Base-by-base conservation (phyloP, 2,329 filamentous ascomycete genomes). In the Trichoderma atrobrunneum region DNA sequence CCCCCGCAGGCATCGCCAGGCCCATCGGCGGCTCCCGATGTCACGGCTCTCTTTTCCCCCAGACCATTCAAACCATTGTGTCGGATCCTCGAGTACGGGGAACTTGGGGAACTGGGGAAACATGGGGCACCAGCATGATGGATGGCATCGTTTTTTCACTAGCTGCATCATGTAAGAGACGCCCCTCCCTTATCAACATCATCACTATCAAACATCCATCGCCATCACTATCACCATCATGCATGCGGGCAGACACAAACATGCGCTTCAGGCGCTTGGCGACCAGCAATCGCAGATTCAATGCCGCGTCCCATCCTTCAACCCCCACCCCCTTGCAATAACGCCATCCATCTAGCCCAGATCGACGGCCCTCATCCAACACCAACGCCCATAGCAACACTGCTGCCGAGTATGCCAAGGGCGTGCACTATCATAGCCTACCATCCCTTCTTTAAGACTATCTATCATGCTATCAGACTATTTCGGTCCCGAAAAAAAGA, bases 1-100 rank as follows among this genome's bases (percentile, higher is more conserved):
- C 67, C 67, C 67, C 67, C 67, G 67, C 67, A 70, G 34, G n/a
- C n/a, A 70, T 62, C 67, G 60, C 39, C 67, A 70, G 67, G 43
- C 21, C 67, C 67, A 54, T 70, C 67, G 67, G 67, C 67, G 67
- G 56, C 67, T n/a, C 21, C 67, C 67, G 67, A 70, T 70, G 43
- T 51, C 30, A 61, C 67, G 28, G 56, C 56, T 69, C 51, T 61
- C 66, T 57, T 28, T 4, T n/a, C 39, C 39, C 56, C 59, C 36
- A 21, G 39, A 28, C 30, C 28, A n/a, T 60, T 32, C 64, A 69
- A 61, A 36, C 67, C 67, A 54, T 62, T 36, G n/a, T 32, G 34
- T 70, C 67, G 67, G 67, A 70, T 61, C 57, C n/a, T 51, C 26
- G 59, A 61, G n/a, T 26, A 56, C 26, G 57, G 57, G 32, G 51